Conservation (phyloP, 495 filamentous ascomycete genomes). For the Parathielavia appendiculata region DNA sequence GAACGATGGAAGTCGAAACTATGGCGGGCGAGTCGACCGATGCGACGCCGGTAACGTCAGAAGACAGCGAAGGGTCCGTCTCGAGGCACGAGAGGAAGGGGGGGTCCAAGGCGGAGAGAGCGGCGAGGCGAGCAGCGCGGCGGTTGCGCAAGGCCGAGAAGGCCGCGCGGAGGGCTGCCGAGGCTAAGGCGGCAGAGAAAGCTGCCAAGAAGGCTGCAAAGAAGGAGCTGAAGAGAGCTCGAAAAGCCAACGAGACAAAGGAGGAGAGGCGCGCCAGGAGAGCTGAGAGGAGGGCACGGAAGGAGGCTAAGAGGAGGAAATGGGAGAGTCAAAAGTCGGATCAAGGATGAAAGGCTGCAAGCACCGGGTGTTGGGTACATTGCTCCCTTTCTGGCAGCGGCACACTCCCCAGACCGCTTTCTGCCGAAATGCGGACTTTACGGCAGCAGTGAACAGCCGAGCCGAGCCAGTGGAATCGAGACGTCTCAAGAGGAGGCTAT, state of each 20-base stretch:
- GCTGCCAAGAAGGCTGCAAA: slow-evolving; percentile 21
- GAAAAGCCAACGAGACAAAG: slow-evolving; percentile 33
- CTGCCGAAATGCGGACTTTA: not conserved
- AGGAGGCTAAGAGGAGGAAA: slow-evolving; percentile 39
- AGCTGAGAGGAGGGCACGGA: slow-evolving; percentile 41
- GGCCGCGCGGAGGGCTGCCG: slow-evolving; percentile 14
- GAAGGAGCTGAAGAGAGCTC: slow-evolving; percentile 23
- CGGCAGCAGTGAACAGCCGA: not conserved
- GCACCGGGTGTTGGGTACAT: not conserved
- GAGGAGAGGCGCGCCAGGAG: slow-evolving; percentile 39
- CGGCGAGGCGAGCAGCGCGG: slow-evolving; percentile 34
- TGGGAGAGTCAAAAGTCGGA: slow-evolving; percentile 2
- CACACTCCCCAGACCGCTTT: not conserved
- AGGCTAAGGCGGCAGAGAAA: slow-evolving; percentile 9
- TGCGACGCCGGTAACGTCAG: slow-evolving; percentile 17
- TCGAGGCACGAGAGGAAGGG: slow-evolving; percentile 17
- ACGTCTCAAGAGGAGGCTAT: not conserved
- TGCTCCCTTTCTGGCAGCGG: not conserved
- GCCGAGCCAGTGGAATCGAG: not conserved
- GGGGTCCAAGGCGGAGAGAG: slow-evolving; percentile 39
- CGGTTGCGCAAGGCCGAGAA: slow-evolving; percentile 25
- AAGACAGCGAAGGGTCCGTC: slow-evolving; percentile 14
- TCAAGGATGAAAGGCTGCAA: slow-evolving; percentile 13
- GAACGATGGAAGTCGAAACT: slow-evolving; percentile 41
- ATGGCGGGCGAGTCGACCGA: slow-evolving; percentile 19